Evolutionary conservation across 1,139 yeast species (phyloP).

Genomic region (Yamadazyma buinensis): DNA sequence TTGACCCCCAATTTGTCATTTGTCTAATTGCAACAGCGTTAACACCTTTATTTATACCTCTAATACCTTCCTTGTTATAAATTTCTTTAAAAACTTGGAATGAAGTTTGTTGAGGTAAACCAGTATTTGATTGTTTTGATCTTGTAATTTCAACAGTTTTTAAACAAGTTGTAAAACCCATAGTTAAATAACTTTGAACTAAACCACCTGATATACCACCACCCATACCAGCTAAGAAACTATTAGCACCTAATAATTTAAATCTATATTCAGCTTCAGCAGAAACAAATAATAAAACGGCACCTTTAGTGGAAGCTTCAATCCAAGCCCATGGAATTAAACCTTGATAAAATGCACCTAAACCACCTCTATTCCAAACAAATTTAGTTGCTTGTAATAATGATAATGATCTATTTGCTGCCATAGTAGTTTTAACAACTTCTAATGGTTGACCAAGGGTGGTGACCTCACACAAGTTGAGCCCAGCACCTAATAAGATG

Average conservation of each 20-base stretch:
- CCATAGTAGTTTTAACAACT: conserved; percentile 96
- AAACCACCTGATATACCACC: conserved; percentile 97
- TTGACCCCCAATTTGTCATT: conserved; percentile 98
- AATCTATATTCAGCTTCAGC: conserved; percentile 86
- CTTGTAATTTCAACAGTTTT: conserved; percentile 97
- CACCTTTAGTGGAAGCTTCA: conserved; percentile 99
- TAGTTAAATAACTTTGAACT: conserved; percentile 92
- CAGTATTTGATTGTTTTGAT: conserved; percentile 69
- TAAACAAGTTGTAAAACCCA: conserved; percentile 98
- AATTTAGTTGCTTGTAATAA: conserved; percentile 65
- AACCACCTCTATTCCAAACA: conserved; percentile 93
- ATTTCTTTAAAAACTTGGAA: conserved; percentile 85
- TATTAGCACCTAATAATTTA: conserved; percentile 59
- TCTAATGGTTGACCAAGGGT: conserved; percentile 96
- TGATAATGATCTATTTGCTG: conserved; percentile 79
- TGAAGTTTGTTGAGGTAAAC: conserved; percentile 66
- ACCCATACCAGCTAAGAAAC: conserved; percentile 82
- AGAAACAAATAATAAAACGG: conserved; percentile 89
- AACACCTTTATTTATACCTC: conserved; percentile 96
- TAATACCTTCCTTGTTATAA: conserved; percentile 77
- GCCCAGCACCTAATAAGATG: conserved; percentile 88
- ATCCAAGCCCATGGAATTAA: conserved; percentile 99
- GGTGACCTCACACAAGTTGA: conserved; percentile 89
- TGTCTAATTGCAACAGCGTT: conserved; percentile 99
- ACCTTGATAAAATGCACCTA: conserved; percentile 91